These are phyloP conservation scores for Diphasiastrum complanatum DNA, from an alignment of 83 land plant species.

Conservation along the genomic window DNA sequence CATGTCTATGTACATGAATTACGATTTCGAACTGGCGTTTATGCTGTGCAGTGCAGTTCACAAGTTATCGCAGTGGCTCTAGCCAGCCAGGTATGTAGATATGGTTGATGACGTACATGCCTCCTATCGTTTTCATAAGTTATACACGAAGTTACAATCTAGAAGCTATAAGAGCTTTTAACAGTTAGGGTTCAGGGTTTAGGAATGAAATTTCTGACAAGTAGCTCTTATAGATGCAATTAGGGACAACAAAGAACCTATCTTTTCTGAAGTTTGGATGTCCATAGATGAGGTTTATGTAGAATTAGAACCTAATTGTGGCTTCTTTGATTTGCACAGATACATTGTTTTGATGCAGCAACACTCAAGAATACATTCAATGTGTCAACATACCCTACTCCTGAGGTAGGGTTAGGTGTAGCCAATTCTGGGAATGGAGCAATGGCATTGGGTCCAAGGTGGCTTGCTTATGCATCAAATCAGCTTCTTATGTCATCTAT, in stretches of 20 bases:
- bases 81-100: conserved; percentile 5
- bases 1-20: conserved; percentile 4
- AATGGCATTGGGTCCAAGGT: conserved; percentile 11
- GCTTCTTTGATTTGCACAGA: background rate
- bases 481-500: conserved; percentile 13
- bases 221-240: too few species aligned
- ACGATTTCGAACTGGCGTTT: too few species aligned
- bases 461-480: conserved; percentile 10
- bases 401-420: conserved; percentile 6
- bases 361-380: background rate
- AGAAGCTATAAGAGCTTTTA: too few species aligned
- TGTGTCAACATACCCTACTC: background rate
- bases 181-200: too few species aligned
- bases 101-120: background rate
- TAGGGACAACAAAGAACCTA: too few species aligned
- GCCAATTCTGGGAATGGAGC: background rate
- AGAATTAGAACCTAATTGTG: background rate
- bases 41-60: conserved; percentile 12
- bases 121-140: background rate
- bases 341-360: conserved; percentile 4
- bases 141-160: too few species aligned
- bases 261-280: too few species aligned
- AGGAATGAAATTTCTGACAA: too few species aligned
- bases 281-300: too few species aligned
- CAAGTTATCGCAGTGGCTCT: conserved; percentile 7